Base-by-base conservation (phyloP, 139 green algal genomes). In the Nannochloris sp. region DNA sequence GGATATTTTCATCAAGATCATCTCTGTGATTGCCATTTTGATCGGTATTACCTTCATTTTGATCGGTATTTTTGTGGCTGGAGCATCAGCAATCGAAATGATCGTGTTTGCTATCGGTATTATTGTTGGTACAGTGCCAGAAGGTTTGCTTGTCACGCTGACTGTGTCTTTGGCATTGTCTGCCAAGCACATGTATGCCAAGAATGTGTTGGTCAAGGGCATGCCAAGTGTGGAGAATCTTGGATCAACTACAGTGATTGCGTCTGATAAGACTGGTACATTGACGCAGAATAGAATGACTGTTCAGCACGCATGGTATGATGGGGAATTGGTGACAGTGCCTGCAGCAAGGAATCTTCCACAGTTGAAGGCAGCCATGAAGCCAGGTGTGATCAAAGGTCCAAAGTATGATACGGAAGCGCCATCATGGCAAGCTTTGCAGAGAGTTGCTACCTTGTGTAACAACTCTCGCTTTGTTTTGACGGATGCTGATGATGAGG, bases 211-310 rank as follows among this genome's bases (percentile, higher is more conserved):
- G 28, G 83, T 90, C 17, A 74, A 87, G 67, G 93, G 94, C 65
- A 87, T 98, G 71, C 88, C 92, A 0, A 87, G 71, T 28, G 92
- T 98, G 59, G 92, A 98, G 77, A 98, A 92, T n/a, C 81, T 98
- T 46, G 92, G 92, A 43, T 62, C 43, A 45, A 75, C 69, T 28
- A 71, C 69, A 9, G 65, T 84, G 6, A 73, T 87, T 17, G 78
- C 69, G 28, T 85, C 76, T 13, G 79, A 85, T 70, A 85, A 85
- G 64, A 85, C 79, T 17, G 79, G 77, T 53, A 83, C 77, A 20
- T 72, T 83, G 23, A 83, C 77, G 16, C 73, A 78, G 50, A 83
- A 83, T 66, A 40, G 59, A 26, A 74, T 77, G 65, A 74, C 70
- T 23, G 66, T 75, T 37, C 66, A 74, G 50, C 68, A 75, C 10